Base-by-base conservation (phyloP, 306 rosid species). In the Sesbania bispinosa region DNA sequence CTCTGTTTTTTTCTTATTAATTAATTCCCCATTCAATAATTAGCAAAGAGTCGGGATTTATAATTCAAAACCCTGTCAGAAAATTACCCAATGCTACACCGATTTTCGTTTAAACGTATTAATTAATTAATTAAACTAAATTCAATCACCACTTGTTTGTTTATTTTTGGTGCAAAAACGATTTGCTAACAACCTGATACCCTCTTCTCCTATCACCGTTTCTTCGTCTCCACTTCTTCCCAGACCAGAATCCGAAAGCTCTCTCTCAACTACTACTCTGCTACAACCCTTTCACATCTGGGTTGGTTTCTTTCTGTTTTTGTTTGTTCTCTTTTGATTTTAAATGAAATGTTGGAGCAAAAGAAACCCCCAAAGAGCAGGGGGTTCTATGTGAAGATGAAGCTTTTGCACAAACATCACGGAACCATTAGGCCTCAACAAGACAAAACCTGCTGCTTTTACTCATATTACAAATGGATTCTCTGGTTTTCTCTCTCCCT, bases 341-440 rank as follows among this genome's bases (percentile, higher is more conserved):
- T 82, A 80, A 85, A 83, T 86, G 80, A 66, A 53, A 83, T 83
- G 93, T 54, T 18, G 73, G 92, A 90, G 32, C 78, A 59, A 8
- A 74, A 84, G 67, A 73, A 51, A 62, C 16, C 74, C 81, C 68
- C 81, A 1, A 78, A 71, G 29, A 77, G 38, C 73, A 71, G 82
- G 70, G 90, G 92, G 1, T 83, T 88, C 77, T 83, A 86, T 67
- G 77, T 92, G 2, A 86, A 65, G 69, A 92, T 92, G 98, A 92
- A 84, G 78, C 86, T 92, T 57, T 51, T 80, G 2, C 83, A 76
- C n/a, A 89, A 83, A 77, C 68, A 85, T 51, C n/a, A n/a, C n/a
- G 85, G 82, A n/a, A n/a, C n/a, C 29, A 29, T 4, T 27, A 81
- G 87, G 15, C 43, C 60, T 13, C 78, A 59, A 10, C 89, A 82